Conservation (phyloP, 1,284 basidiomycete genomes). For the Marasmius fiardii region DNA sequence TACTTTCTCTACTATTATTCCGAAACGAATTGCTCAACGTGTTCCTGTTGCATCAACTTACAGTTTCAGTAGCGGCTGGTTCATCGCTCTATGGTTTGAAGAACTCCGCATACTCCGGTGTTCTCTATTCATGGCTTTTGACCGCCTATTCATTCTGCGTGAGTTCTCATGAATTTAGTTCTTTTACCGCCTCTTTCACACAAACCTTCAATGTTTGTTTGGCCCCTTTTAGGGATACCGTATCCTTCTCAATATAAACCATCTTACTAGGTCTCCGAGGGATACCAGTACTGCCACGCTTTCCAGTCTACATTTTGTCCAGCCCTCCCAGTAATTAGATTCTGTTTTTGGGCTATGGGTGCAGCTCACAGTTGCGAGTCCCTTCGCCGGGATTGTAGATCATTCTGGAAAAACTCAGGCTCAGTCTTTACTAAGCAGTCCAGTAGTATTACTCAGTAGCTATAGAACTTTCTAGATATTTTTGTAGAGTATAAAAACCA, state of each 20-base stretch:
- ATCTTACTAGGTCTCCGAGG: slow-evolving; percentile 11
- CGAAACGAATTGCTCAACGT: slow-evolving; percentile 18
- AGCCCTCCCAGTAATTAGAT: too few species aligned
- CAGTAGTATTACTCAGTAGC: too few species aligned
- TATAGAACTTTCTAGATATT: too few species aligned
- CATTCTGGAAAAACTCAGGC: too few species aligned
- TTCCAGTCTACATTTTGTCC: too few species aligned
- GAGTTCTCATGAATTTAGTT: not conserved
- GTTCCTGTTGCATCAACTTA: not conserved
- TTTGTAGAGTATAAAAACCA: too few species aligned
- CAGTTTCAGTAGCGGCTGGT: not conserved
- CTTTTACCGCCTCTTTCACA: too few species aligned
- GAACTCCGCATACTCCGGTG: not conserved
- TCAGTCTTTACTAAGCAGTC: too few species aligned
- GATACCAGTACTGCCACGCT: not conserved
- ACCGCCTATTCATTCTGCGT: slow-evolving; percentile 3
- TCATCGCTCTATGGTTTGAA: not conserved
- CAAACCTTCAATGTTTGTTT: too few species aligned
- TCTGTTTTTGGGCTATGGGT: too few species aligned
- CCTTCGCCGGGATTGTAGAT: too few species aligned
- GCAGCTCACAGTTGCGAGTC: too few species aligned
- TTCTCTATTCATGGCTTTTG: not conserved
- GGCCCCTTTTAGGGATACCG: slow-evolving; percentile 26
- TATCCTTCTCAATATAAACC: slow-evolving; percentile 29
- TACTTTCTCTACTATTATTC: not conserved